A percentile compares a stretch with the other conserved stretches of the same genome.
Conservation (phyloP, 805 yeast genomes). For the Kodamaea jinghongensis region DNA sequence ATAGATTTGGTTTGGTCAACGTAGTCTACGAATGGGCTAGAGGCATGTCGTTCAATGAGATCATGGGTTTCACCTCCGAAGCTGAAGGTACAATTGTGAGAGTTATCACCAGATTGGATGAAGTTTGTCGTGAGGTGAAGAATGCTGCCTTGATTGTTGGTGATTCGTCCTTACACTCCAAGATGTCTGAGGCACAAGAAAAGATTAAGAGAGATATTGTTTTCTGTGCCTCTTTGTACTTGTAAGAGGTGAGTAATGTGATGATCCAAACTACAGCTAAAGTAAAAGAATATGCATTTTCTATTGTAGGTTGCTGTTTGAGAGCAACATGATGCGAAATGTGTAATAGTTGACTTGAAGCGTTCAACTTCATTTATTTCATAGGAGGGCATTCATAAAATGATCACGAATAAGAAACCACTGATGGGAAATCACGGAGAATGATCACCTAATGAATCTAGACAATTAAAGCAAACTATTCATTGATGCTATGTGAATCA, state of each 20-base stretch:
- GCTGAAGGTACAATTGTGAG: conserved; percentile 97
- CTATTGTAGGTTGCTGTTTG: no score
- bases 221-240: conserved; percentile 90
- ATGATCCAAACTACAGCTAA: no score
- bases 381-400: no score
- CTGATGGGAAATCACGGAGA: no score
- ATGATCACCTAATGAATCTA: no score
- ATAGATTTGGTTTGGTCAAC: conserved; percentile 86
- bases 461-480: no score
- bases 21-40: conserved; percentile 98
- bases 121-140: conserved; percentile 90
- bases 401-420: no score
- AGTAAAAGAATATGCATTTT: no score
- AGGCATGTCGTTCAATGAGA: conserved; percentile 86
- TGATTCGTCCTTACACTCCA: conserved; percentile 81
- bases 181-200: conserved; percentile 91
- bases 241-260: no score
- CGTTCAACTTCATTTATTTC: no score
- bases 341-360: no score
- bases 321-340: no score
- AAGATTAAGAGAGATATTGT: conserved; percentile 94
- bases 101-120: conserved; percentile 91
- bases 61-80: conserved; percentile 83
- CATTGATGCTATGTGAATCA: conserved; percentile 21
- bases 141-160: conserved; percentile 94